Base-by-base conservation (phyloP, 2,329 filamentous ascomycete species). In the Pseudocercospora vitis region DNA sequence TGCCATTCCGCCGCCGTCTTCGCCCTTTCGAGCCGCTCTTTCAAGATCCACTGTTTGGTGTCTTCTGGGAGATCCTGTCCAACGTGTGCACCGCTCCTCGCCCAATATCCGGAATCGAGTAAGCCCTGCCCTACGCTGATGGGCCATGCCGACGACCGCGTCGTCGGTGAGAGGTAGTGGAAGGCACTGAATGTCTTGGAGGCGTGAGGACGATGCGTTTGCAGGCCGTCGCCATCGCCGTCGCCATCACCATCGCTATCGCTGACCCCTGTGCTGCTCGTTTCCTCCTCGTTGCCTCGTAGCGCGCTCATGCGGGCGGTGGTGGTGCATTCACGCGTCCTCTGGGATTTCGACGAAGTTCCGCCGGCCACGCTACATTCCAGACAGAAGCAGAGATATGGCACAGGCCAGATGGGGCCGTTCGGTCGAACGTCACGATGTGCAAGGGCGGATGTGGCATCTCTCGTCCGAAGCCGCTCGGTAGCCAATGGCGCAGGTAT, bases 91-190 rank as follows among this genome's bases (percentile, higher is more conserved):
- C 49, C 49, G 39, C 48, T 50, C 46, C 49, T 46, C n/a, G 39
- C 45, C 45, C 42, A 46, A 16, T 46, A 45, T 11, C 37, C 53
- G 6, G 48, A 44, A 31, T 55, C 48, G 6, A 55, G 49, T 23
- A 55, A 47, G 32, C 53, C 50, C 29, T 63, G 52, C 3, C 57
- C 59, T 7, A 58, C 31, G 12, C 53, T 46, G 16, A 60, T 37
- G 3, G 53, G 59, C 51, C 53, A 50, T 40, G 42, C 42, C 32
- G 50, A 50, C n/a, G 48, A 51, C 32, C n/a, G 39, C 23, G 29
- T 33, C 18, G 26, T 12, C 12, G 32, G 24, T 9, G 32, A 33
- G 23, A 28, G 4, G 42, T 45, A 45, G 14, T 31, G 42, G 11
- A 45, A 12, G n/a, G 42, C 42, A 24, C n/a, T 31, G 42, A 45